These are phyloP conservation scores for Hanseniaspora thailandica DNA, from an alignment of 805 yeast species.

Conservation along the genomic window DNA sequence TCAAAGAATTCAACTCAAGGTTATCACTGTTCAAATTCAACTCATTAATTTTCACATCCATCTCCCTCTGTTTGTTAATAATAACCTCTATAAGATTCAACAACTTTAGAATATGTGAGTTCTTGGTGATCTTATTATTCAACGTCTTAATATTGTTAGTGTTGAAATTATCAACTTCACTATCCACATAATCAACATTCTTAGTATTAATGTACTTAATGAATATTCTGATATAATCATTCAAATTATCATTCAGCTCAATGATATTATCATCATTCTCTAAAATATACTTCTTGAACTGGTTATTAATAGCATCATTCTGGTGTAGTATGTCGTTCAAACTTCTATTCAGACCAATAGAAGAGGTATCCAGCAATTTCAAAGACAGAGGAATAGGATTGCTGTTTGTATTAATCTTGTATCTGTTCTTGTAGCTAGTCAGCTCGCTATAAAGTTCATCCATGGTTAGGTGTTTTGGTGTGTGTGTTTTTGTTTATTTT, in stretches of 20 bases:
- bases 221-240: not conserved
- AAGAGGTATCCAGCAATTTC: constrained; percentile 7
- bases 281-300: constrained; percentile 3
- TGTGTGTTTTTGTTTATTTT: not conserved
- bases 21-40: not conserved
- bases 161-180: not conserved
- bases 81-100: constrained; percentile 1
- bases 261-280: not conserved
- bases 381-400: constrained; percentile 11
- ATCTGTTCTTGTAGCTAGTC: not conserved
- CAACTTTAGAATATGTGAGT: not conserved
- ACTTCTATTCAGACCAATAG: constrained; percentile 7
- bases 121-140: not conserved
- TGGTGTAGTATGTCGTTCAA: not conserved
- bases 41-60: not conserved
- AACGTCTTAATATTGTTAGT: not conserved
- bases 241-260: constrained; percentile 6
- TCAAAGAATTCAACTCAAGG: not conserved
- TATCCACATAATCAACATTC: not conserved
- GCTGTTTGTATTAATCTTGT: not conserved
- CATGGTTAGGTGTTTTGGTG: not conserved
- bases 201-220: not conserved
- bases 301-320: constrained; percentile 1
- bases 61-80: not conserved
- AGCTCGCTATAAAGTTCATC: not conserved